Conservation (phyloP, 129 eudicot species). For the Flaveria brownii region DNA sequence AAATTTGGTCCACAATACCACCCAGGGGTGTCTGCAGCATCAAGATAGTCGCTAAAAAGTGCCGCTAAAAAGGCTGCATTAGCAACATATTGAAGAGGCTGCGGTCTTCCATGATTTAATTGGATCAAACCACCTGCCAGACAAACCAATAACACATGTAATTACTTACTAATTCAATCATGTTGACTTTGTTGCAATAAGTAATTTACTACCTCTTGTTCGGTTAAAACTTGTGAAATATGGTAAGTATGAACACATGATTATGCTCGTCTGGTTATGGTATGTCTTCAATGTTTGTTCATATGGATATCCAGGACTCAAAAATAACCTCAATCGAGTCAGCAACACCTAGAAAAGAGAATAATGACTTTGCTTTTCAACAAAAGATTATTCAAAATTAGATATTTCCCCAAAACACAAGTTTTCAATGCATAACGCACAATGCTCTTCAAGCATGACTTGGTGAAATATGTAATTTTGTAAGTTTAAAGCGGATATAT, state of each 20-base stretch:
- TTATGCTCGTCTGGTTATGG: constrained; percentile 74
- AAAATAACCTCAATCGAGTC: constrained; percentile 81
- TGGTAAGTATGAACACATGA: constrained; percentile 86
- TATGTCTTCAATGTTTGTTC: constrained; percentile 69
- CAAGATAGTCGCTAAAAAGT: constrained; percentile 73
- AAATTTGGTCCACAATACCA: constrained; percentile 86
- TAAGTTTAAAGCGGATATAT: too few species aligned
- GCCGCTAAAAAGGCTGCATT: constrained; percentile 83
- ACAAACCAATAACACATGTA: not conserved
- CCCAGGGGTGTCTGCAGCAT: constrained; percentile 84
- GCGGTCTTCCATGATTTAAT: constrained; percentile 75
- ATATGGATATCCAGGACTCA: constrained; percentile 94
- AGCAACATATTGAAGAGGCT: constrained; percentile 82
- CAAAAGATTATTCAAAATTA: too few species aligned
- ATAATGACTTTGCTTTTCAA: not conserved
- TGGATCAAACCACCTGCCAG: constrained; percentile 76
- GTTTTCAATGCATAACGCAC: too few species aligned
- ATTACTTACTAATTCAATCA: not conserved
- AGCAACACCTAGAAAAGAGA: constrained; percentile 63
- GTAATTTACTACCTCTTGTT: constrained; percentile 56
- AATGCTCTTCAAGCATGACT: too few species aligned
- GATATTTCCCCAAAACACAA: too few species aligned
- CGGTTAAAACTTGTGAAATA: constrained; percentile 66
- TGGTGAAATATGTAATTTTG: too few species aligned
- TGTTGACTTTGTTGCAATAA: not conserved